A percentile compares a stretch with the other conserved stretches of the same genome.
These are phyloP conservation scores for Apiosordaria backusii DNA, from an alignment of 495 filamentous ascomycete genomes.

Conservation along the genomic window DNA sequence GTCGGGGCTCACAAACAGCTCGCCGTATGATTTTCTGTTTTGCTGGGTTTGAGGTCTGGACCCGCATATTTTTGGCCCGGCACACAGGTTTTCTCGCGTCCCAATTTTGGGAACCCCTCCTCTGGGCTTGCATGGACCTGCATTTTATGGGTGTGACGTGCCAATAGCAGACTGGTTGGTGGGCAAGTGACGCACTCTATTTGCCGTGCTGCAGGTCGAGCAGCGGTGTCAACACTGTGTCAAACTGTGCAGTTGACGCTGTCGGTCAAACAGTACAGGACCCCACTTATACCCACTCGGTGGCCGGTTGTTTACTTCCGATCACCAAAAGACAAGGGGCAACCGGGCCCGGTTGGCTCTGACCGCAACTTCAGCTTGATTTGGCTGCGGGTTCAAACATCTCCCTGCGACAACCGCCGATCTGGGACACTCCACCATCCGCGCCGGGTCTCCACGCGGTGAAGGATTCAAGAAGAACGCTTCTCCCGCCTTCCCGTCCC, in stretches of 20 bases:
- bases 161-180: conserved; percentile 17
- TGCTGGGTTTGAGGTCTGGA: background rate
- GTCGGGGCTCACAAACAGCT: background rate
- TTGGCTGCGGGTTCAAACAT: conserved; percentile 1
- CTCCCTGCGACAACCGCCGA: conserved; percentile 13
- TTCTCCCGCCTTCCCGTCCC: conserved; percentile 9
- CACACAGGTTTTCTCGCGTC: background rate
- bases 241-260: background rate
- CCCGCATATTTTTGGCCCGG: background rate
- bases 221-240: background rate
- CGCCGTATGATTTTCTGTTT: background rate
- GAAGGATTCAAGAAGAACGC: conserved; percentile 22
- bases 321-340: background rate
- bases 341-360: background rate
- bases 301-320: conserved; percentile 18
- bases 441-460: background rate
- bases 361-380: conserved; percentile 23
- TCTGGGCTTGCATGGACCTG: conserved; percentile 19
- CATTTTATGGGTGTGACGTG: conserved; percentile 11
- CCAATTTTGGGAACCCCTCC: conserved; percentile 4
- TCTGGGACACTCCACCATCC: conserved; percentile 10
- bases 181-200: conserved; percentile 13
- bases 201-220: conserved; percentile 15
- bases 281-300: conserved; percentile 17
- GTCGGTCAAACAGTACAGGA: background rate